Evolutionary conservation across 116 monocot genomes (phyloP).

Genomic region (Iris pallida): DNA sequence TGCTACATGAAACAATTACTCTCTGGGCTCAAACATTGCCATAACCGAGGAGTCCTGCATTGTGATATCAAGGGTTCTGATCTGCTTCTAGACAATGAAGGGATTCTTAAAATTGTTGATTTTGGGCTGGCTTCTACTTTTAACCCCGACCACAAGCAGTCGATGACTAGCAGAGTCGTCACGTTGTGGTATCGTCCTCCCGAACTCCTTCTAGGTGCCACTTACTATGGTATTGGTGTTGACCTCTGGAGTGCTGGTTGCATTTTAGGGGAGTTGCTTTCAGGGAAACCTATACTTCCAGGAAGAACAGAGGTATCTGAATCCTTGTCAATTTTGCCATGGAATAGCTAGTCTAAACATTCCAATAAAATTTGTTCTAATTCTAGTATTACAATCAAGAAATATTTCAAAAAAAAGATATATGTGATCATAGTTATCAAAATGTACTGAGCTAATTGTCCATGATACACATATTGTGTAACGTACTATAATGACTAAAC

Average conservation of each 20-base stretch:
- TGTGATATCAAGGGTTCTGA: slow-evolving; percentile 79
- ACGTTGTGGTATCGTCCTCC: slow-evolving; percentile 83
- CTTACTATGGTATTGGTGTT: slow-evolving; percentile 52
- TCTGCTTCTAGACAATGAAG: slow-evolving; percentile 65
- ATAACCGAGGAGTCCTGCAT: slow-evolving; percentile 58
- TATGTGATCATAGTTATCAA: background rate
- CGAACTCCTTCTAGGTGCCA: slow-evolving; percentile 65
- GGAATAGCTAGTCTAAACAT: background rate
- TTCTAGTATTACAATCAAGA: background rate
- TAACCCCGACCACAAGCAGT: slow-evolving; percentile 35
- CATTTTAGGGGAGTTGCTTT: slow-evolving; percentile 72
- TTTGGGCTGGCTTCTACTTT: slow-evolving; percentile 62
- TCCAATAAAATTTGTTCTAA: background rate
- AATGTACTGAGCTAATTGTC: background rate
- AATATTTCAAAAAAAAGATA: background rate
- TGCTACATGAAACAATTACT: slow-evolving; percentile 72
- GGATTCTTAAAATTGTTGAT: slow-evolving; percentile 70
- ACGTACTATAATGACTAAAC: too few relatives aligned
- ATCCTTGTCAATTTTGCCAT: background rate
- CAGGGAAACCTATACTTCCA: slow-evolving; percentile 60
- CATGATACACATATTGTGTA: background rate
- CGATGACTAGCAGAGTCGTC: slow-evolving; percentile 72
- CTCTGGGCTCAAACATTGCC: slow-evolving; percentile 65
- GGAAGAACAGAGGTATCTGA: slow-evolving; percentile 68
- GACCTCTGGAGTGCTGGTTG: slow-evolving; percentile 96